These are phyloP conservation scores for Claviceps fusiformis DNA, from an alignment of 2,329 filamentous ascomycete genomes.

Conservation along the genomic window DNA sequence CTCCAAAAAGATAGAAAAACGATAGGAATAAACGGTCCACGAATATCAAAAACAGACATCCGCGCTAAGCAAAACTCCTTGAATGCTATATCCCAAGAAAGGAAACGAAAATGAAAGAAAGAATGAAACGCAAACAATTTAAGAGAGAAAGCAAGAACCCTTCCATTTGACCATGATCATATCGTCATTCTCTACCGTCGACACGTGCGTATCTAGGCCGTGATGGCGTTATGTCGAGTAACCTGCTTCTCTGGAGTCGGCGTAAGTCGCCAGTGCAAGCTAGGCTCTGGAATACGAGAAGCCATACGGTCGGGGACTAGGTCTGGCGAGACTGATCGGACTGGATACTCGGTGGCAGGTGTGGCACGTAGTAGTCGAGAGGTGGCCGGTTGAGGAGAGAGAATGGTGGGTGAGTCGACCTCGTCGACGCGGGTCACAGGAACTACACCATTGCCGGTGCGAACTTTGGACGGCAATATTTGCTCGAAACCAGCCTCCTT, in stretches of 20 bases:
- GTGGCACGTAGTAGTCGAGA: constrained; percentile 39
- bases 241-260: constrained; percentile 33
- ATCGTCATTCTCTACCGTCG: not conserved
- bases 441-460: constrained; percentile 33
- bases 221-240: constrained; percentile 9
- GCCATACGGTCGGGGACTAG: constrained; percentile 50
- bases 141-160: not conserved
- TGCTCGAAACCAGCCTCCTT: constrained; percentile 42
- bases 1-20: not conserved
- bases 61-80: not conserved
- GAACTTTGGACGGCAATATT: constrained; percentile 41
- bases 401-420: constrained; percentile 30
- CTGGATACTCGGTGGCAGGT: constrained; percentile 40
- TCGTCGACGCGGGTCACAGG: constrained; percentile 29
- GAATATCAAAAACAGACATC: not conserved
- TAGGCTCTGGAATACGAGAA: constrained; percentile 38
- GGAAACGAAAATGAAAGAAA: not conserved
- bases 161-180: not conserved
- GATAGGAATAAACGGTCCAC: not conserved
- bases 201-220: constrained; percentile 4
- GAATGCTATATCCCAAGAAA: not conserved
- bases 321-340: constrained; percentile 44
- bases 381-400: constrained; percentile 41
- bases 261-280: constrained; percentile 30
- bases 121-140: not conserved